Evolutionary conservation across 805 yeast species (phyloP), one percentile per base, ranked within the genome.

Genomic region (Yarrowia porcina): DNA sequence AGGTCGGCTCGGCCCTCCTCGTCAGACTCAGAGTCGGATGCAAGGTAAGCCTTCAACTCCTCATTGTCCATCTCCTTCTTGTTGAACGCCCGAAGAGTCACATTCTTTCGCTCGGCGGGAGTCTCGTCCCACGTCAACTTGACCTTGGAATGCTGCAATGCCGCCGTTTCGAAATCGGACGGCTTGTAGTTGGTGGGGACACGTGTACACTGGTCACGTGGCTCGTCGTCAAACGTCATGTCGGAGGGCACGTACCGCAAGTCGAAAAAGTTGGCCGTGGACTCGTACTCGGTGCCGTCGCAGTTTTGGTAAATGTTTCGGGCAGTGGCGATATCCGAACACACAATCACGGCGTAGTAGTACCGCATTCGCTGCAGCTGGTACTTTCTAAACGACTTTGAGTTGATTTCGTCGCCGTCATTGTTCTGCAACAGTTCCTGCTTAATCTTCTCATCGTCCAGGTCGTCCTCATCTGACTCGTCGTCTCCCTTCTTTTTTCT

Each of bases 101-200:
- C 73, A 64, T 87, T 84, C 17, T 84, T 74, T 70, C 99, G 83
- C 70, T 91, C 97, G 64, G 85, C 87, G 7, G 99, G 98, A 0
- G 98, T 96, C 76, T 93, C 98, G 74, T 94, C 99, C 99, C 99
- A 94, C 0, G 98, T 92, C 67, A 94, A 80, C 73, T 90, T 92
- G 56, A 94, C 99, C 70, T 92, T 94, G 15, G 98, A 92, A 72
- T 91, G 97, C 73, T 94, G 97, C 65, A 94, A 79, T 0, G 99
- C 99, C 75, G 90, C 97, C 3, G 99, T 94, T 30, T 89, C 89
- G 74, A 94, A 94, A 10, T 81, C 79, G 61, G 79, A 79, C 18
- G 99, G 99, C 67, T 84, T 86, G 74, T 94, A 94, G 54, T 82
- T 83, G 2, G 84, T 75, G 7, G 98, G 97, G 9, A 91, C 77